Conservation (phyloP, 441 rosid genomes). For the Gossypium laxum region DNA sequence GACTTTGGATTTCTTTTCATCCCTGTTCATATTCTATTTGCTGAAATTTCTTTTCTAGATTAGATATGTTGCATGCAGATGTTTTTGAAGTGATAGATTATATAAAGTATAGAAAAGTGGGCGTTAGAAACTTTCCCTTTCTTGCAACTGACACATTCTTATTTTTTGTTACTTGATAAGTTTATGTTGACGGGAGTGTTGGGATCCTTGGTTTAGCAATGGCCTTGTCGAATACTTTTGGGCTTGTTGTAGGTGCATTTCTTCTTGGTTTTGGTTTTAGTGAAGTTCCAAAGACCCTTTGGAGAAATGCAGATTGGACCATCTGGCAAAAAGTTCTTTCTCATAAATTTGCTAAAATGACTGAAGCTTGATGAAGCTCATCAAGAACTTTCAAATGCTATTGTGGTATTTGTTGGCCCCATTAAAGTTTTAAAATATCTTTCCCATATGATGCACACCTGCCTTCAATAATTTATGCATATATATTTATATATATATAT, state of each 20-base stretch:
- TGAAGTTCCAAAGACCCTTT: conserved; percentile 77
- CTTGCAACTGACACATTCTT: neutral
- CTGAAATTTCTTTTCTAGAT: conserved; percentile 6
- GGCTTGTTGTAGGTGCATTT: conserved; percentile 91
- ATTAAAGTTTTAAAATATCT: neutral
- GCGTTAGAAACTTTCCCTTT: neutral
- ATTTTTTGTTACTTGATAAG: conserved; percentile 4
- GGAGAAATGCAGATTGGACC: conserved; percentile 63
- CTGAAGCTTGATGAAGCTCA: conserved; percentile 88
- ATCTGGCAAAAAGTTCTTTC: conserved; percentile 89
- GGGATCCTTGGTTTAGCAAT: conserved; percentile 77
- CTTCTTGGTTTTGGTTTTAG: conserved; percentile 97
- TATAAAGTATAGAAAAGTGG: neutral
- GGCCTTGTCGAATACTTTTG: conserved; percentile 94
- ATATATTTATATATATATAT: neutral
- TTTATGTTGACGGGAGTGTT: conserved; percentile 39
- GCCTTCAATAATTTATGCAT: neutral
- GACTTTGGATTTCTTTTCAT: neutral
- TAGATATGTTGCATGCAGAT: neutral
- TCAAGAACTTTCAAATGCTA: conserved; percentile 91
- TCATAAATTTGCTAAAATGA: conserved; percentile 89
- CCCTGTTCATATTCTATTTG: neutral
- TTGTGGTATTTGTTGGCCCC: conserved; percentile 42
- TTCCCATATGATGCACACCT: neutral
- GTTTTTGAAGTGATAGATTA: neutral